These are phyloP conservation scores for Phytophthora pluvialis DNA, from an alignment of 352 stramenopile genomes.

Conservation along the genomic window DNA sequence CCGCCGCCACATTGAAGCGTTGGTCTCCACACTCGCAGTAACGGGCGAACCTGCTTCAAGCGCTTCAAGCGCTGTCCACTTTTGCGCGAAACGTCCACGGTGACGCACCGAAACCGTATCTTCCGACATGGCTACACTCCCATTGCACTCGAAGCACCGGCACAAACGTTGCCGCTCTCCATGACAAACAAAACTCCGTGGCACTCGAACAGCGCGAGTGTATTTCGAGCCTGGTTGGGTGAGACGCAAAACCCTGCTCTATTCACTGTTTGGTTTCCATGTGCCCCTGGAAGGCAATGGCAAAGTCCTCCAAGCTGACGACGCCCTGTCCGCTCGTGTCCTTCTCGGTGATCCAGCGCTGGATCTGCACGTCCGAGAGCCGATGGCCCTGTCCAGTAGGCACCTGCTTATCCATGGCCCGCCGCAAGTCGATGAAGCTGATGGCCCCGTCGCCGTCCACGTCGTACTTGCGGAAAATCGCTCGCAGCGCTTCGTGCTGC, in stretches of 20 bases:
- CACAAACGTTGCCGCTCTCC: background rate
- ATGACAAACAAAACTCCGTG: constrained; percentile 1
- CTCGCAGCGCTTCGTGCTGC: constrained; percentile 29
- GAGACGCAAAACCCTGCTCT: too few species aligned
- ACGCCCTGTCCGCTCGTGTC: constrained; percentile 48
- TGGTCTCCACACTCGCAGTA: constrained; percentile 10
- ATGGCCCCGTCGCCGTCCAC: constrained; percentile 54
- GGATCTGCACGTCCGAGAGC: constrained; percentile 51
- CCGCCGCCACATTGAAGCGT: background rate
- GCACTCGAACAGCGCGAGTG: background rate
- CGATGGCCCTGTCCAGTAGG: constrained; percentile 7
- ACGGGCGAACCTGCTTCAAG: background rate
- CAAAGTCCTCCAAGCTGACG: constrained; percentile 56
- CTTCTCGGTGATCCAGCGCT: constrained; percentile 62
- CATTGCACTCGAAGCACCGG: constrained; percentile 4
- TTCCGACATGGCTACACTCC: constrained; percentile 27
- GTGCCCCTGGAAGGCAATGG: constrained; percentile 31
- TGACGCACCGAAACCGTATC: constrained; percentile 14
- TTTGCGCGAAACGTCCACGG: constrained; percentile 14
- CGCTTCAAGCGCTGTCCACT: background rate
- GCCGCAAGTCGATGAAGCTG: constrained; percentile 56
- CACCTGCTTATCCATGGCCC: constrained; percentile 34
- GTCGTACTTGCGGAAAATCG: constrained; percentile 59
- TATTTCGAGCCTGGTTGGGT: too few species aligned
- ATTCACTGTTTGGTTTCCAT: background rate